These are phyloP conservation scores for Saccharum officinarum DNA, from an alignment of 176 grass and related monocot genomes.

Conservation along the genomic window DNA sequence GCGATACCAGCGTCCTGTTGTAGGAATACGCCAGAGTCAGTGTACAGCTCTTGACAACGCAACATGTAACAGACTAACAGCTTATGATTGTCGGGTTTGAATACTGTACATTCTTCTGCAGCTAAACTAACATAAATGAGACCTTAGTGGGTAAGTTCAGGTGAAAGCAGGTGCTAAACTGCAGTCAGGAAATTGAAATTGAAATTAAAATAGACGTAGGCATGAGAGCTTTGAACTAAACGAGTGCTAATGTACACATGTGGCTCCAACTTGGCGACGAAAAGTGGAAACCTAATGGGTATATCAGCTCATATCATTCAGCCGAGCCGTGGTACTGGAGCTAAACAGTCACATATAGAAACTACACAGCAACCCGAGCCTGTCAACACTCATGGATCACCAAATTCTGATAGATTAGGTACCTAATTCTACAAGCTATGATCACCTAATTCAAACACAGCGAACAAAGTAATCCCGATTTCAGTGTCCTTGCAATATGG, in stretches of 20 bases:
- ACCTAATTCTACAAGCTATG: not conserved
- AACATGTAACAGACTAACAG: not conserved
- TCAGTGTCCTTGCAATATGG: not conserved
- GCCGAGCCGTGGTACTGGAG: not conserved
- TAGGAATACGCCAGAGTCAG: not conserved
- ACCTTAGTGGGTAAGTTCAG: not conserved
- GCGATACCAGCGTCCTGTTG: slow-evolving; percentile 56
- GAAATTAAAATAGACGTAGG: not conserved
- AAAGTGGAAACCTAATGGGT: not conserved
- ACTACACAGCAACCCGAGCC: not conserved
- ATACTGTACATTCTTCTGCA: not conserved
- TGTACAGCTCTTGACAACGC: not conserved
- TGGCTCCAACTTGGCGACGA: not conserved
- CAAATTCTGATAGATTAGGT: too few species aligned
- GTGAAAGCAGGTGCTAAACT: not conserved
- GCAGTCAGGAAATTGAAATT: not conserved
- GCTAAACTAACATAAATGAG: not conserved
- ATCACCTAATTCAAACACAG: not conserved
- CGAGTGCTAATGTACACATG: not conserved
- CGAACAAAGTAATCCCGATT: not conserved
- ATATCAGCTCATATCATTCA: not conserved
- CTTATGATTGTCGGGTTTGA: not conserved
- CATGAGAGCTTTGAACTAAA: not conserved
- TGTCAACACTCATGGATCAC: not conserved
- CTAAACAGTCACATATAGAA: not conserved